phyloP scores from a whole-genome alignment of 106 monocot species.

The Dactylorhiza incarnata region DNA sequence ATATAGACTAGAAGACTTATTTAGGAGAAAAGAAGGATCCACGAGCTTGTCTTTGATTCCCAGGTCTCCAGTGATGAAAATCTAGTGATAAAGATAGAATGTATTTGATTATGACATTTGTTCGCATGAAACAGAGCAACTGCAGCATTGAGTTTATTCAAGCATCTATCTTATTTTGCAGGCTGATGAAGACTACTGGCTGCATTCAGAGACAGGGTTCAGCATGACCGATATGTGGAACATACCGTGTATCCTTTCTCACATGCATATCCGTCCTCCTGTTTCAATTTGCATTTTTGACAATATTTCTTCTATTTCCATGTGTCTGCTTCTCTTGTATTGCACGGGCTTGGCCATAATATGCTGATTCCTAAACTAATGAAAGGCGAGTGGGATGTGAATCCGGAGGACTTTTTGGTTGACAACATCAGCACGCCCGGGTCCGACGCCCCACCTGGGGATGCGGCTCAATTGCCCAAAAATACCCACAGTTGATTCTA shows the following conservation, averaged over 20 bases:
- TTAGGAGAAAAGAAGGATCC: background rate
- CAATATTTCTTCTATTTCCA: background rate
- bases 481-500: slow-evolving; percentile 3
- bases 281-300: background rate
- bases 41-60: background rate
- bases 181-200: slow-evolving; percentile 69
- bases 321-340: background rate
- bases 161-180: slow-evolving; percentile 20
- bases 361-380: slow-evolving; percentile 8
- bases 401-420: slow-evolving; percentile 35
- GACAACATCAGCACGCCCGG: slow-evolving; percentile 22
- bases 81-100: background rate
- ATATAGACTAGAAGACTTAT: background rate
- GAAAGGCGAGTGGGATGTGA: slow-evolving; percentile 53
- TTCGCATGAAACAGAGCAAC: too few species aligned
- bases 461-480: slow-evolving; percentile 9
- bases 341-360: background rate
- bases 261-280: background rate
- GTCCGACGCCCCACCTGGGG: slow-evolving; percentile 13
- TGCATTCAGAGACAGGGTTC: slow-evolving; percentile 43
- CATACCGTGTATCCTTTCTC: slow-evolving; percentile 47
- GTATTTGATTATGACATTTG: background rate
- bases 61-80: background rate
- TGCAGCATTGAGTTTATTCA: too few species aligned
- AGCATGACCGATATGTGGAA: slow-evolving; percentile 70